Conservation (phyloP, 257 asterid genomes). For the Nemophila menziesii region DNA sequence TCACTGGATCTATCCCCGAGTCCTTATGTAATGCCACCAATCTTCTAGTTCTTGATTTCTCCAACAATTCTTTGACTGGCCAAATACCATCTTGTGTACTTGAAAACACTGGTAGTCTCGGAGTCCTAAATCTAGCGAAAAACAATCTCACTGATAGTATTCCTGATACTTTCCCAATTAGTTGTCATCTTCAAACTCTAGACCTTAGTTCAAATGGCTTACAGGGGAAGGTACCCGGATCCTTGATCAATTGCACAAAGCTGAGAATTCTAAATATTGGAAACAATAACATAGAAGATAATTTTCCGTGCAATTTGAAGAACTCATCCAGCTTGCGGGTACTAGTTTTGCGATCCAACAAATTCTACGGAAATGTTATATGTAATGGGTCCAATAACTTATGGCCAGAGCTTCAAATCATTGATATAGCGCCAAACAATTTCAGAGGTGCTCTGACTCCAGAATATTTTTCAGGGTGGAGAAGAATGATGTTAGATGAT, state of each 20-base stretch:
- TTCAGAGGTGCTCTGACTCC: conserved; percentile 12
- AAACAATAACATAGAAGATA: conserved; percentile 24
- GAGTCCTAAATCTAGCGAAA: conserved; percentile 28
- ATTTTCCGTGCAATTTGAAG: conserved; percentile 24
- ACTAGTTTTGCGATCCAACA: conserved; percentile 10
- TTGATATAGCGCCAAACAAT: conserved; percentile 18
- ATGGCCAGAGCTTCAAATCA: conserved; percentile 15
- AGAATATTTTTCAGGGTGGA: conserved; percentile 8
- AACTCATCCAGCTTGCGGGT: conserved; percentile 8
- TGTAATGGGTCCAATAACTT: conserved; percentile 8
- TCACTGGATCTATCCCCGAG: conserved; percentile 24
- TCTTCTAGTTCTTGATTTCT: conserved; percentile 39
- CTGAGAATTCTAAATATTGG: conserved; percentile 11
- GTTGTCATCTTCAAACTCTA: conserved; percentile 24
- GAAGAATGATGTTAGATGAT: conserved; percentile 10
- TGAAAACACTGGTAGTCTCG: conserved; percentile 1
- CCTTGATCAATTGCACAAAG: conserved; percentile 13
- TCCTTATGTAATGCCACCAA: conserved; percentile 25
- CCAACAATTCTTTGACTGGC: conserved; percentile 25
- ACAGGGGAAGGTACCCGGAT: conserved; percentile 28
- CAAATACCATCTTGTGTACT: conserved; percentile 31
- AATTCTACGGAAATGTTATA: conserved; percentile 10
- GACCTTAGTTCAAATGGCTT: conserved; percentile 29
- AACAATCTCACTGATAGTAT: conserved; percentile 21
- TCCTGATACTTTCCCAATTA: conserved; percentile 16